Percentiles rank a stretch among this genome's conserved stretches.
Conservation (phyloP, 495 filamentous ascomycete species). For the Mycothermus thermophilus region DNA sequence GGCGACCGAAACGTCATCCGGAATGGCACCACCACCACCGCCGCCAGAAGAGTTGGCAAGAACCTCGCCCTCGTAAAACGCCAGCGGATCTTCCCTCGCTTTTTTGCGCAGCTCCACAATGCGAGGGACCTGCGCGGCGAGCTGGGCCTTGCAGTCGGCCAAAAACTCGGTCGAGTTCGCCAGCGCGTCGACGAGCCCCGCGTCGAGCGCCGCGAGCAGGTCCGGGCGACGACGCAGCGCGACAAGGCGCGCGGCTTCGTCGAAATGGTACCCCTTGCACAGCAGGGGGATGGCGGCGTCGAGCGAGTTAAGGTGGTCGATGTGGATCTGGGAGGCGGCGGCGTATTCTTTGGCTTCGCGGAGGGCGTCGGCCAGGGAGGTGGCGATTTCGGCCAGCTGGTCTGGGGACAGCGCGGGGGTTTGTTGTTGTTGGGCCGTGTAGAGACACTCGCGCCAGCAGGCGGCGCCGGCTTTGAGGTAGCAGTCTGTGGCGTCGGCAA, state of each 20-base stretch:
- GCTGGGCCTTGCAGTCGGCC: constrained; percentile 77
- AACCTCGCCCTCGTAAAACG: constrained; percentile 59
- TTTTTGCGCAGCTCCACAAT: constrained; percentile 67
- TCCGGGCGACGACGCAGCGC: constrained; percentile 30
- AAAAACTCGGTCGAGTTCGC: constrained; percentile 73
- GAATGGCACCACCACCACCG: constrained; percentile 50
- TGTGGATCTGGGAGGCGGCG: constrained; percentile 62
- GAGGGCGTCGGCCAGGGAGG: constrained; percentile 52
- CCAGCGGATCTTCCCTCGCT: constrained; percentile 67
- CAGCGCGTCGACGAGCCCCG: constrained; percentile 61
- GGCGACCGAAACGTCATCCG: constrained; percentile 83
- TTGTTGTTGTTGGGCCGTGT: constrained; percentile 47
- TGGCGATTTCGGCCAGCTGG: constrained; percentile 51
- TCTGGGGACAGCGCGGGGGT: constrained; percentile 38
- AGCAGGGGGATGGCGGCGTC: constrained; percentile 50
- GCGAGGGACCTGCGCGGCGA: constrained; percentile 70
- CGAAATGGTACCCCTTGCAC: constrained; percentile 74
- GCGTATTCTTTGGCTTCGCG: constrained; percentile 69
- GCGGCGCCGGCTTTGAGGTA: constrained; percentile 59
- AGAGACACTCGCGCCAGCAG: constrained; percentile 82
- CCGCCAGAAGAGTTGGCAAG: constrained; percentile 17
- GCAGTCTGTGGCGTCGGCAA: constrained; percentile 54
- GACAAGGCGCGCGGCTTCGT: constrained; percentile 62
- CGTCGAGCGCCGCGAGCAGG: constrained; percentile 49
- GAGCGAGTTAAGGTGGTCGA: constrained; percentile 64